Conservation (phyloP, 2,329 filamentous ascomycete genomes). For the Colletotrichum shisoi region DNA sequence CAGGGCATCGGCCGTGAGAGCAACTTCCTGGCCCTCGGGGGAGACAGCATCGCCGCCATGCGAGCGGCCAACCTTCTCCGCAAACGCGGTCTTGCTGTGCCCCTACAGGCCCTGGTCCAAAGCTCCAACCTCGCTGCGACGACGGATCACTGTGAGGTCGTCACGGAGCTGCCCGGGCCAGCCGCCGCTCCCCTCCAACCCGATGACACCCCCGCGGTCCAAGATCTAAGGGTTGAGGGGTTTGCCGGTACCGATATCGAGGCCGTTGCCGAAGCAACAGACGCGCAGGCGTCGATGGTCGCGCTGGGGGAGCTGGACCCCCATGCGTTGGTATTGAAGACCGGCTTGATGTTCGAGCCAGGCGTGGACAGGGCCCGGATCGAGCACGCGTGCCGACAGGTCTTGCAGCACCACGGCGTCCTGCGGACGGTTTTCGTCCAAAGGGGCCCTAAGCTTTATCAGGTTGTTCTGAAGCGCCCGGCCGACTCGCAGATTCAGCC, state of each 20-base stretch:
- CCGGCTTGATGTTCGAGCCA: background rate
- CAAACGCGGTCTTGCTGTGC: background rate
- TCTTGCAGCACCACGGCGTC: constrained; percentile 3
- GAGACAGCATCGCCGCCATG: constrained; percentile 15
- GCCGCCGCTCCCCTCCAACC: background rate
- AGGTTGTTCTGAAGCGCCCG: constrained; percentile 6
- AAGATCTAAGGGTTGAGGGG: background rate
- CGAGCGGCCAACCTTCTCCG: background rate
- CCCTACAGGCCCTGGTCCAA: constrained; percentile 3
- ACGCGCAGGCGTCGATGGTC: constrained; percentile 9
- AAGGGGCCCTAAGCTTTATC: background rate
- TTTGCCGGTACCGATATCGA: background rate
- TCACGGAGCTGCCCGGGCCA: background rate
- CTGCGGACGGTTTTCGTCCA: background rate
- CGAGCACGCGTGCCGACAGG: background rate
- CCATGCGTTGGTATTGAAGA: constrained; percentile 2
- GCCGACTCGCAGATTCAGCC: background rate
- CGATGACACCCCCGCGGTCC: background rate
- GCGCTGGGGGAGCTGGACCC: constrained; percentile 7
- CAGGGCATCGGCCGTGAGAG: background rate
- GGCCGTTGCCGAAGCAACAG: constrained; percentile 8
- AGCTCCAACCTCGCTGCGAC: constrained; percentile 1
- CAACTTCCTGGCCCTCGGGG: constrained; percentile 6
- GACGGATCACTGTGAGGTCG: background rate
- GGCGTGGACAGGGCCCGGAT: background rate